Evolutionary conservation across 768 basidiomycete species (phyloP).

Genomic region (Boletus sp.): DNA sequence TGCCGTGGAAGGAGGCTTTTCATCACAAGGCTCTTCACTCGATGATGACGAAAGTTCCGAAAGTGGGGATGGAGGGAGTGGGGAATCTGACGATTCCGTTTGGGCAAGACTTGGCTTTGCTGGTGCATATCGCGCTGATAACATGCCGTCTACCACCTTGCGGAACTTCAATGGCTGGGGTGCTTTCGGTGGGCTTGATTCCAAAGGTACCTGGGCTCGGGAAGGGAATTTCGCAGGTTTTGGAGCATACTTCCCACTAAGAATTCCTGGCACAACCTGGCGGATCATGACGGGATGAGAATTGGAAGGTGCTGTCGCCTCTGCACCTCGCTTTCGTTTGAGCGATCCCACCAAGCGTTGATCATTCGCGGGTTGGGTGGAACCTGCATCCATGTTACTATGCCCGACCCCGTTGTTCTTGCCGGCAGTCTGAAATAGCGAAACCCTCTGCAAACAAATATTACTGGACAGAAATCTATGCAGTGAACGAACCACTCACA

Average conservation of each 20-base stretch:
- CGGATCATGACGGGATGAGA: conserved; percentile 32
- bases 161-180: conserved; percentile 37
- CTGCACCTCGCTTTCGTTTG: conserved; percentile 33
- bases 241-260: conserved; percentile 28
- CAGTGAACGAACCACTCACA: conserved; percentile 16
- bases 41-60: conserved; percentile 26
- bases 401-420: conserved; percentile 12
- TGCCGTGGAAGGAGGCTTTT: neutral
- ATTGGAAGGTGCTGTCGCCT: conserved; percentile 16
- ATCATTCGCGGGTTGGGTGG: conserved; percentile 7
- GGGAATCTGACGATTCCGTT: conserved; percentile 2
- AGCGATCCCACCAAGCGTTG: conserved; percentile 17
- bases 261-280: conserved; percentile 38
- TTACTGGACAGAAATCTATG: neutral
- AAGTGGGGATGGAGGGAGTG: conserved; percentile 16
- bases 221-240: conserved; percentile 19
- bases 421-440: conserved; percentile 8
- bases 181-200: conserved; percentile 19
- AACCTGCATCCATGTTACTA: conserved; percentile 8
- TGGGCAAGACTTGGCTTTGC: conserved; percentile 15
- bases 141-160: conserved; percentile 39
- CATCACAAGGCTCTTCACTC: conserved; percentile 14
- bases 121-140: conserved; percentile 28
- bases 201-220: conserved; percentile 10
- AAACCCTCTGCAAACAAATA: conserved; percentile 3